Evolutionary conservation across 2,329 filamentous ascomycete species (phyloP).

Genomic region (Tolypocladium paradoxum): DNA sequence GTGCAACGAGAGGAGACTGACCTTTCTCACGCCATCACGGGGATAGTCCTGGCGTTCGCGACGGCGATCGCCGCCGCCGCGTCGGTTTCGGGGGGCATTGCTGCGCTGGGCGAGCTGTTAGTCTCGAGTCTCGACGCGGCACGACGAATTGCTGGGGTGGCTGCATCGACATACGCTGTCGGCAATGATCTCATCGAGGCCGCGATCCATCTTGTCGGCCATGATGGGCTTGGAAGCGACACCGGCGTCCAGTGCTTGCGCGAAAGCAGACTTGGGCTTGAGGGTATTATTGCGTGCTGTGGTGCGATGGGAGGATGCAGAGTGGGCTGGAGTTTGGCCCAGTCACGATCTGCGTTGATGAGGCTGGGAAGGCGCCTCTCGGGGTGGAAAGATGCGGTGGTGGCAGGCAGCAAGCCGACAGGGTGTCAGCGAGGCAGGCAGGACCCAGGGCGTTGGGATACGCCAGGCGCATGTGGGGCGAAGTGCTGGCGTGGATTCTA

Average conservation of each 20-base stretch:
- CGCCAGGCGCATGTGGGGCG: not conserved
- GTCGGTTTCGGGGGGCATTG: constrained; percentile 25
- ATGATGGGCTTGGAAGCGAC: constrained; percentile 12
- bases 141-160: not conserved
- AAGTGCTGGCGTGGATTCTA: too few relatives aligned
- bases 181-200: constrained; percentile 46
- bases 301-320: not conserved
- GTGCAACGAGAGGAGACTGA: constrained; percentile 19
- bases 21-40: constrained; percentile 87
- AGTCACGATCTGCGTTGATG: not conserved
- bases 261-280: not conserved
- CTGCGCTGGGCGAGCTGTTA: constrained; percentile 13
- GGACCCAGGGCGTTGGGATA: not conserved
- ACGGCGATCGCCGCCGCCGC: constrained; percentile 22
- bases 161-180: constrained; percentile 27
- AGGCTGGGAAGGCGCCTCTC: not conserved
- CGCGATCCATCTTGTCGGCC: constrained; percentile 39
- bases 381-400: not conserved
- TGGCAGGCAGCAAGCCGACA: not conserved
- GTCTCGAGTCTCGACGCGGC: not conserved
- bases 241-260: not conserved
- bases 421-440: not conserved
- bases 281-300: not conserved
- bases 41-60: constrained; percentile 41
- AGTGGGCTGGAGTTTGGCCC: not conserved